These are phyloP conservation scores for Neurospora africana DNA, from an alignment of 495 filamentous ascomycete genomes.

Conservation along the genomic window DNA sequence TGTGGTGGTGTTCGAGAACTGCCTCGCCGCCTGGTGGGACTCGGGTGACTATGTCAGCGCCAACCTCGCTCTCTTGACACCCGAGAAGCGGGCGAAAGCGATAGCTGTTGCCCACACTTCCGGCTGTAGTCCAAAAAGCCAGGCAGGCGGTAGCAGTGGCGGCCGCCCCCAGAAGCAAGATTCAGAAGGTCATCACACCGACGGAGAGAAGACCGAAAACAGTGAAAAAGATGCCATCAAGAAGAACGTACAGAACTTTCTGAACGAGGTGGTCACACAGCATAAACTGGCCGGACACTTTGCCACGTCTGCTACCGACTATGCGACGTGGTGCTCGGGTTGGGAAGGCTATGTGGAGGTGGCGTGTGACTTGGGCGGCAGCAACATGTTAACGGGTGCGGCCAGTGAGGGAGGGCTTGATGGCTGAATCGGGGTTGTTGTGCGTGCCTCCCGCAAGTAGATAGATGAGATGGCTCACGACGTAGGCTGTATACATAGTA, in stretches of 20 bases:
- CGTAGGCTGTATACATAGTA: neutral
- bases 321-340: constrained; percentile 10
- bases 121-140: neutral
- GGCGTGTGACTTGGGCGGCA: neutral
- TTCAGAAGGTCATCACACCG: neutral
- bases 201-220: neutral
- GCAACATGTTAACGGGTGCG: neutral
- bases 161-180: neutral
- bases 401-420: neutral
- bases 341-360: constrained; percentile 9
- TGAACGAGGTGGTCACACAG: constrained; percentile 6
- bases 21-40: constrained; percentile 13
- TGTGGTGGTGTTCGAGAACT: constrained; percentile 21
- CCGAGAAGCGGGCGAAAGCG: constrained; percentile 8
- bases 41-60: constrained; percentile 5
- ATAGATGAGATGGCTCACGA: neutral
- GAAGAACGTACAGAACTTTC: constrained; percentile 4
- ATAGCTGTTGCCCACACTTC: constrained; percentile 12
- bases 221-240: neutral
- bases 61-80: constrained; percentile 5
- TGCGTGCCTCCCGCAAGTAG: neutral
- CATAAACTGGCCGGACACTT: constrained; percentile 16
- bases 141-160: neutral
- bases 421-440: neutral
- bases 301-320: constrained; percentile 13